Evolutionary conservation across 1,139 yeast genomes (phyloP).

Genomic region (Yamadazyma mexicana): DNA sequence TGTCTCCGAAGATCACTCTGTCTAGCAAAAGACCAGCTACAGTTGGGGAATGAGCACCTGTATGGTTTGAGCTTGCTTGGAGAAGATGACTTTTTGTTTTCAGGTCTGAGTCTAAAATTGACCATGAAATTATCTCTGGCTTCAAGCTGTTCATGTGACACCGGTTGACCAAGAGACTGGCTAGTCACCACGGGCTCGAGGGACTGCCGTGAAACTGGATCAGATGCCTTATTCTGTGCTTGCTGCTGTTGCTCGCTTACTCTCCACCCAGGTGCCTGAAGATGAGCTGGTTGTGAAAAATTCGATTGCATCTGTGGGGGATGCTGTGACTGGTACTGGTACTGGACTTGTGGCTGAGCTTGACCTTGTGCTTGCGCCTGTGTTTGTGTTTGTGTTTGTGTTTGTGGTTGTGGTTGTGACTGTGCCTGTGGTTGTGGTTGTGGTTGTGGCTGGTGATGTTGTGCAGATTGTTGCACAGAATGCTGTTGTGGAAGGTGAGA

Average conservation of each 20-base stretch:
- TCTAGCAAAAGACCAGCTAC: slow-evolving; percentile 69
- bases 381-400: too few species aligned
- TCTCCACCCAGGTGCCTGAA: too few species aligned
- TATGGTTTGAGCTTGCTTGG: slow-evolving; percentile 22
- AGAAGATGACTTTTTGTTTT: slow-evolving; percentile 5
- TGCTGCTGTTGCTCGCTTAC: too few species aligned
- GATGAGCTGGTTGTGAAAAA: too few species aligned
- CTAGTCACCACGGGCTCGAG: not conserved
- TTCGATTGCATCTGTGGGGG: too few species aligned
- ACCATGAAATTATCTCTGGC: slow-evolving; percentile 3
- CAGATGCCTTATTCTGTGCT: too few species aligned
- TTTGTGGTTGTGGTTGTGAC: too few species aligned
- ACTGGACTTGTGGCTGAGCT: too few species aligned
- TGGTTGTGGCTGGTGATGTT: not conserved
- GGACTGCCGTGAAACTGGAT: too few species aligned
- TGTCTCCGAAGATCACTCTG: slow-evolving; percentile 69
- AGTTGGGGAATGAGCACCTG: slow-evolving; percentile 52
- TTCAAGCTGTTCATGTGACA: slow-evolving; percentile 1
- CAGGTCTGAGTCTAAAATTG: slow-evolving; percentile 6
- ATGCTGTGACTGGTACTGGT: too few species aligned
- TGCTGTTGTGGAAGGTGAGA: slow-evolving; percentile 1
- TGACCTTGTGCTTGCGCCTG: too few species aligned
- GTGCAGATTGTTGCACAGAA: not conserved
- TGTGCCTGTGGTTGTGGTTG: too few species aligned
- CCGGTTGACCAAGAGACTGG: slow-evolving; percentile 4